Base-by-base conservation (phyloP, 805 yeast species). In the Candida broadrunensis region DNA sequence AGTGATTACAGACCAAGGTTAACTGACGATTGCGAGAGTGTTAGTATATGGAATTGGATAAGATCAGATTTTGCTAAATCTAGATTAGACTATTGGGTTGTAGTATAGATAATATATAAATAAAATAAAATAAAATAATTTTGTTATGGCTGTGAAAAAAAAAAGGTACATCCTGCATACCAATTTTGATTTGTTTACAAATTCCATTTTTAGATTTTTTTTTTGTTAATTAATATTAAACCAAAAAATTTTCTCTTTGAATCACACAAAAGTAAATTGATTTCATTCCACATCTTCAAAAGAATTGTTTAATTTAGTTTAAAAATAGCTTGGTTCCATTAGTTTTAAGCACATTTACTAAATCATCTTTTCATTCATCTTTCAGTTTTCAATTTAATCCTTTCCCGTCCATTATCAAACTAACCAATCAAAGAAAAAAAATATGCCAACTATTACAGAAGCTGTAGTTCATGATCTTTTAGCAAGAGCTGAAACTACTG, bases 41-140 rank as follows among this genome's bases (percentile, higher is more conserved):
- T 67, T 34, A 50, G 42, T 0, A 27, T 55, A 16, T 67, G 72
- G 72, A 49, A 64, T 34, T 44, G 52, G 40, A 38, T 65, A 13
- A 57, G 66, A 34, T 40, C 37, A 4, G 51, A 57, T 24, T 63
- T 55, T 43, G 14, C 38, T 3, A 31, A 30, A 16, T 30, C 41
- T 18, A 38, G 42, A 18, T n/a, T 40, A 17, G 47, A 38, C 13
- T 30, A 36, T 17, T 46, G 49, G 49, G 30, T 43, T 34, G 38
- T 38, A 32, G 24, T 7, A 21, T 21, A 21, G 9, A 21, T 21
- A 21, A 21, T 7, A 21, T 25, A 9, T 25, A 25, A 5, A 9
- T 25, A 9, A 11, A n/a, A 5, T 25, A 25, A 13, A 11, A 5
- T 13, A 25, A 25, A 25, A 13, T 25, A 21, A 7, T 7, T 21